A percentile compares a stretch with the other conserved stretches of the same genome.
Evolutionary conservation across 108 stramenopile genomes (phyloP).

Genomic region (Stephanodiscus triporus): DNA sequence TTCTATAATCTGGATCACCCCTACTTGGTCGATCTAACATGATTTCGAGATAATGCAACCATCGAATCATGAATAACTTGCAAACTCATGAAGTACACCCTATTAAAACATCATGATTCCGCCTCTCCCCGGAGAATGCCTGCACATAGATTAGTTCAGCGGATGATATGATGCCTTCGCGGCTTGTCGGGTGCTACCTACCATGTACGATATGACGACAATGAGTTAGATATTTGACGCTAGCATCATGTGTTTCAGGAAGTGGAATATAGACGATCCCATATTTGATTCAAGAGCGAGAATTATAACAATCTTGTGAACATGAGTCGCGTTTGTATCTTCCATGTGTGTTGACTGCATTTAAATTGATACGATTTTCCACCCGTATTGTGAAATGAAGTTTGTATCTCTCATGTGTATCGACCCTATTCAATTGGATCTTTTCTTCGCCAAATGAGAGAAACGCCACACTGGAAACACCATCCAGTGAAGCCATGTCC

Average conservation of each 20-base stretch:
- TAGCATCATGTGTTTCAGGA: neutral
- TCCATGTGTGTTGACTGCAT: neutral
- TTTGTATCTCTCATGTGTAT: too few species aligned
- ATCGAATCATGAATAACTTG: neutral
- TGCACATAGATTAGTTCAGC: too few species aligned
- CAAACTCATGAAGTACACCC: neutral
- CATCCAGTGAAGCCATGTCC: neutral
- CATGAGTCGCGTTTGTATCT: neutral
- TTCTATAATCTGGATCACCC: neutral
- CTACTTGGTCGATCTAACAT: too few species aligned
- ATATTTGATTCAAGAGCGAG: neutral
- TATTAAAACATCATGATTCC: neutral
- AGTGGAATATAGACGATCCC: neutral
- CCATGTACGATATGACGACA: too few species aligned
- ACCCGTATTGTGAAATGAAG: neutral
- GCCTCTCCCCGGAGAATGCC: too few species aligned
- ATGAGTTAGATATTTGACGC: neutral
- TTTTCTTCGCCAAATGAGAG: neutral
- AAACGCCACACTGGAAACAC: neutral
- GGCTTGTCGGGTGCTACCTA: neutral
- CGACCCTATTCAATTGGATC: too few species aligned
- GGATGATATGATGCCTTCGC: neutral
- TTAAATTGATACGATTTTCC: neutral
- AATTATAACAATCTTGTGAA: neutral
- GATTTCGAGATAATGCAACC: too few species aligned